Base-by-base conservation (phyloP, 208 protist genomes). In the Trypanosoma melophagium region DNA sequence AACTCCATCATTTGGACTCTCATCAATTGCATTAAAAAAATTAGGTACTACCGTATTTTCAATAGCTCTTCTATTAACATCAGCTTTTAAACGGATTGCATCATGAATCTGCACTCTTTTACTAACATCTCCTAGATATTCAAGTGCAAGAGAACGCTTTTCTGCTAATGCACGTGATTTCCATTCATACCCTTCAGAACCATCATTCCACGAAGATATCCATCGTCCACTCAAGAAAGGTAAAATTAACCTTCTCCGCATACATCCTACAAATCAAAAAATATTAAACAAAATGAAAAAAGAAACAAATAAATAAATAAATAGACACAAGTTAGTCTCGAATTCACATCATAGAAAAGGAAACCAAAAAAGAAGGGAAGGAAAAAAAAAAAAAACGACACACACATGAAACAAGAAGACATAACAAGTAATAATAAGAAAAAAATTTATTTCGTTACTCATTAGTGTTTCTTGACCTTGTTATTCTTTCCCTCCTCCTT, bases 51-150 rank as follows among this genome's bases (percentile, higher is more conserved):
- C 25, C 55, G 17, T 49, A 14, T 17, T 61, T 53, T 63, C 38
- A 61, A 74, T 74, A 45, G 69, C 59, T 25, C 63, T 7, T 50
- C 28, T 49, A 45, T 79, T 71, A 31, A 74, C 35, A 17, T 73
- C 42, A 71, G 56, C 58, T 44, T 65, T 79, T 64, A 69, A 54
- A 41, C 61, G 60, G 63, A 74, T 74, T 63, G 84, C 80, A 70
- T 94, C 84, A 59, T 94, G 88, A 62, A 94, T 91, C 25, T 79
- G 81, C 1, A 86, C 83, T 19, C 88, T 55, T 77, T 87, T 85
- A 67, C 84, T 89, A 3, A 94, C 74, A 69, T 91, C 73, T 42
- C 81, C 78, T 16, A 94, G 67, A 66, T 84, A 94, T 24, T 78
- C 74, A 45, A 94, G 57, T 10, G 88, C 84, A 9, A 80, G 69